Evolutionary conservation across 805 yeast genomes (phyloP).

Genomic region (Huiozyma sinensis): DNA sequence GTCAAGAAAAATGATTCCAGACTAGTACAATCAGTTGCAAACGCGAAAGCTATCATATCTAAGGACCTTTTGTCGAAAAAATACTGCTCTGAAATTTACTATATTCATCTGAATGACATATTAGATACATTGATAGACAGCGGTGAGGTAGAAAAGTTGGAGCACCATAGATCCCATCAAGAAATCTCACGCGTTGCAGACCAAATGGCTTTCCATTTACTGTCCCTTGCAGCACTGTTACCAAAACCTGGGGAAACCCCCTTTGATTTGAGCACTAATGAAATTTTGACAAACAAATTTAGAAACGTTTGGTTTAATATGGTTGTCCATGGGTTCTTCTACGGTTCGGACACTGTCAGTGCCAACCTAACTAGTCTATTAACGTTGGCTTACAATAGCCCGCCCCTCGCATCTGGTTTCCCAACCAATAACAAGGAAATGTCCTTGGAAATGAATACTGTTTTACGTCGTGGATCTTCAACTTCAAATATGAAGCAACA

Average conservation of each 20-base stretch:
- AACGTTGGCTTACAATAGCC: slow-evolving; percentile 75
- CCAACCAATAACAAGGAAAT: slow-evolving; percentile 82
- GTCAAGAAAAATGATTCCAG: slow-evolving; percentile 29
- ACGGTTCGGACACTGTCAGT: slow-evolving; percentile 42
- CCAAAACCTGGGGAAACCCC: slow-evolving; percentile 47
- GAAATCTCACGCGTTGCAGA: slow-evolving; percentile 63
- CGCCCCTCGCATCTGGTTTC: slow-evolving; percentile 74
- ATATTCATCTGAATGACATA: slow-evolving; percentile 51
- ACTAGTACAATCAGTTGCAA: slow-evolving; percentile 32
- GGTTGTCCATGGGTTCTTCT: slow-evolving; percentile 82
- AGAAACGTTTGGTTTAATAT: slow-evolving; percentile 91
- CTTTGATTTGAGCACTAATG: slow-evolving; percentile 29
- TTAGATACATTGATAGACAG: slow-evolving; percentile 56
- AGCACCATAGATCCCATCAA: slow-evolving; percentile 68
- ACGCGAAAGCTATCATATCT: slow-evolving; percentile 41
- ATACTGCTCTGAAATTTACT: slow-evolving; percentile 34
- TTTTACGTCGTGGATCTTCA: slow-evolving; percentile 81
- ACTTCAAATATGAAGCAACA: slow-evolving; percentile 71
- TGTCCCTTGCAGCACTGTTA: slow-evolving; percentile 65
- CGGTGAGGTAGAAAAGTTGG: slow-evolving; percentile 69
- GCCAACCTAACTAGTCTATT: slow-evolving; percentile 40
- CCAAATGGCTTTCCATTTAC: slow-evolving; percentile 51
- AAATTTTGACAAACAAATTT: slow-evolving; percentile 47
- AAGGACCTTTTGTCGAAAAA: slow-evolving; percentile 22
- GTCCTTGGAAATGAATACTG: slow-evolving; percentile 83